Conservation (phyloP, 129 eudicot species). For the Saussurea involucrata region DNA sequence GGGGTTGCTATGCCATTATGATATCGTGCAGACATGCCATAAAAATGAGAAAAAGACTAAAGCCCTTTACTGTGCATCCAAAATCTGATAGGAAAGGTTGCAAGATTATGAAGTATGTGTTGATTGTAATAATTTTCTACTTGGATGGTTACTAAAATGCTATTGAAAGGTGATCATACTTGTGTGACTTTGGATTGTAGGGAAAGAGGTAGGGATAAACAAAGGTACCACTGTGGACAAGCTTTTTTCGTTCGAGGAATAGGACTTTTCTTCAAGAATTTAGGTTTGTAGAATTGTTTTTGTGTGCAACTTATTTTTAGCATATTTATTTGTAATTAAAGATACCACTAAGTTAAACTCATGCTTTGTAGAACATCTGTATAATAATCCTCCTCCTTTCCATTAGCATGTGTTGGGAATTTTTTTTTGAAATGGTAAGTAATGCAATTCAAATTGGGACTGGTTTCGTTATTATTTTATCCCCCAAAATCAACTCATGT, state of each 20-base stretch:
- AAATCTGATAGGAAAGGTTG: too few relatives aligned
- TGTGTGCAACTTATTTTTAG: neutral
- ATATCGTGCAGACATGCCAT: too few relatives aligned
- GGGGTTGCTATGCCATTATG: too few relatives aligned
- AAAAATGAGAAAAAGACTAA: too few relatives aligned
- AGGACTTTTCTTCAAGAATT: neutral
- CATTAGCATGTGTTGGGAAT: too few relatives aligned
- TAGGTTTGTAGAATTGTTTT: neutral
- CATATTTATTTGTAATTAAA: neutral
- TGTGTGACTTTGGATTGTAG: neutral
- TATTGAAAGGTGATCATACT: neutral
- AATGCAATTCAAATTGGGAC: neutral
- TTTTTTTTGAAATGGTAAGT: too few relatives aligned
- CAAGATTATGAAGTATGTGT: too few relatives aligned
- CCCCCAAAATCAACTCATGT: neutral
- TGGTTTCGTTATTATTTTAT: too few relatives aligned
- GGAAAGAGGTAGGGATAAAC: neutral
- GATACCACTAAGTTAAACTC: neutral
- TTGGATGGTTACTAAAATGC: neutral
- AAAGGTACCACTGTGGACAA: neutral
- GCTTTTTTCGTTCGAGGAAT: neutral
- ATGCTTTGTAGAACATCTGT: neutral
- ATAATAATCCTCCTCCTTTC: too few relatives aligned
- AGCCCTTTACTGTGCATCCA: too few relatives aligned
- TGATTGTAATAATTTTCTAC: too few relatives aligned